Percentiles rank a stretch among this genome's conserved stretches.
These are phyloP conservation scores for Trichomonas vaginalis DNA, from an alignment of 208 protist species.

Conservation along the genomic window DNA sequence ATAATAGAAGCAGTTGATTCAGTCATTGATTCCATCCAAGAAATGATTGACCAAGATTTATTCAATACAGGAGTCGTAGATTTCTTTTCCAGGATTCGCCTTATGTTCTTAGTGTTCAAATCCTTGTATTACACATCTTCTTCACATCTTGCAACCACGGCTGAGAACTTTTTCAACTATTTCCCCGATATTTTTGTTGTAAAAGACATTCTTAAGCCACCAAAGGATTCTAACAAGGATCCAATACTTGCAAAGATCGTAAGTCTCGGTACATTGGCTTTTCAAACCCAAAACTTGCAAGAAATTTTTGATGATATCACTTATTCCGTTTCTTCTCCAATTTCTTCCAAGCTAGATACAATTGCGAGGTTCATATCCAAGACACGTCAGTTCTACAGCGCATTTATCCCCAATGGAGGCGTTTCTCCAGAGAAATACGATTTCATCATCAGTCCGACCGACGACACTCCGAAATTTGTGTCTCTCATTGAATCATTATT, in stretches of 20 bases:
- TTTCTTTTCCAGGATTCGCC: neutral
- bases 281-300: neutral
- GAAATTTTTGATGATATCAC: neutral
- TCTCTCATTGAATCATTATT: neutral
- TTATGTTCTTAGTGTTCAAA: neutral
- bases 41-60: neutral
- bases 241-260: neutral
- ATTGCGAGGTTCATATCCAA: neutral
- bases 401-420: neutral
- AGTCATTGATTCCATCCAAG: neutral
- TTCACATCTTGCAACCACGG: neutral
- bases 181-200: neutral
- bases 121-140: neutral
- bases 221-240: neutral
- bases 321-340: neutral
- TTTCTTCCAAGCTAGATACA: neutral
- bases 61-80: neutral
- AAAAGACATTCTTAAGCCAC: neutral
- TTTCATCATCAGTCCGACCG: neutral
- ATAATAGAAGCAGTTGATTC: neutral
- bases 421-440: neutral
- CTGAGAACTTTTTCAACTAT: neutral
- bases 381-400: neutral
- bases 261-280: neutral
- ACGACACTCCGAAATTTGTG: neutral